These are phyloP conservation scores for Ogataea saltuana DNA, from an alignment of 805 yeast species.

Conservation along the genomic window DNA sequence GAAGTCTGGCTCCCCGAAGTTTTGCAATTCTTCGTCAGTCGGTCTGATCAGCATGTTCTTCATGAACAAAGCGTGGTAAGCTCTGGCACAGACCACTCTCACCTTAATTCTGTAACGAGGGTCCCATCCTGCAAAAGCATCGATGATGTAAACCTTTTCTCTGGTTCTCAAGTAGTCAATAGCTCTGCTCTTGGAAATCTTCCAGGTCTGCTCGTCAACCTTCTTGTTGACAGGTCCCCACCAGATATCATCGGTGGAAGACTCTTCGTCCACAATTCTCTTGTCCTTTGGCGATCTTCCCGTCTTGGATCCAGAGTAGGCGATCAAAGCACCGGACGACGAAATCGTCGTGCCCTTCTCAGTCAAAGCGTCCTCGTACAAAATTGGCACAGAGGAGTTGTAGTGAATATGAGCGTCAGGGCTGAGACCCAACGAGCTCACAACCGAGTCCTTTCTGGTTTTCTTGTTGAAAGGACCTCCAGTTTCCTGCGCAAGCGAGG, in stretches of 20 bases:
- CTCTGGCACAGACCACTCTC: slow-evolving; percentile 95
- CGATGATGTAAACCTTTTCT: slow-evolving; percentile 90
- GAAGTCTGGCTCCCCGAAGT: slow-evolving; percentile 97
- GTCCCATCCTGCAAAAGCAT: slow-evolving; percentile 99
- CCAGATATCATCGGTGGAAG: slow-evolving; percentile 86
- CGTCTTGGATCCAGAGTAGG: slow-evolving; percentile 92
- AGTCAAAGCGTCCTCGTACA: slow-evolving; percentile 90
- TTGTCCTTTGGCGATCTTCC: slow-evolving; percentile 99
- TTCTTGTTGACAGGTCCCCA: slow-evolving; percentile 99
- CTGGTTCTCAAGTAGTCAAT: slow-evolving; percentile 95
- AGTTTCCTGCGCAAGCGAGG: slow-evolving; percentile 26
- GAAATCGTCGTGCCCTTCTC: slow-evolving; percentile 91
- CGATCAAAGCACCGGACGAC: slow-evolving; percentile 92
- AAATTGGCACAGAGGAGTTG: slow-evolving; percentile 89
- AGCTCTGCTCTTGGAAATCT: slow-evolving; percentile 93
- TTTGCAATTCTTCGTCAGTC: slow-evolving; percentile 79
- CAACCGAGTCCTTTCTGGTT: slow-evolving; percentile 33
- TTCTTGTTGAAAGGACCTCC: slow-evolving; percentile 27
- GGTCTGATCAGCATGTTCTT: slow-evolving; percentile 97
- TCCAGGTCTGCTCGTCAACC: slow-evolving; percentile 93
- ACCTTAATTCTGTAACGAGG: slow-evolving; percentile 96
- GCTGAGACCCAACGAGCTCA: slow-evolving; percentile 46
- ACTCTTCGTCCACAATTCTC: slow-evolving; percentile 92
- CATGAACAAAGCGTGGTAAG: slow-evolving; percentile 98
- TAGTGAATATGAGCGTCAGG: slow-evolving; percentile 73